Percentiles rank a stretch among this genome's conserved stretches.
Evolutionary conservation across 345 rosid species (phyloP).

Genomic region (Acer campestre): DNA sequence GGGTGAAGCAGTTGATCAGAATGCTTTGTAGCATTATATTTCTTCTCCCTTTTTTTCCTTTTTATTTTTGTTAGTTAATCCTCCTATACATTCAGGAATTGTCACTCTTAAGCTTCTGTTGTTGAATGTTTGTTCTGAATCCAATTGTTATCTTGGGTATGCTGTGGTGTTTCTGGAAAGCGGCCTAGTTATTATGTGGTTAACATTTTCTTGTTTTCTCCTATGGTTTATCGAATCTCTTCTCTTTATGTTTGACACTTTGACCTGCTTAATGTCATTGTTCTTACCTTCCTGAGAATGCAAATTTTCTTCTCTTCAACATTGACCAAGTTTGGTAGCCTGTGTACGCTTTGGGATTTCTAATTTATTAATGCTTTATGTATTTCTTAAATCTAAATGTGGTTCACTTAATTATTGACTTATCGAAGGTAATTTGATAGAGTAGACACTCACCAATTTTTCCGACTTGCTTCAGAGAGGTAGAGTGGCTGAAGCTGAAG

Average conservation of each 20-base stretch:
- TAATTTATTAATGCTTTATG: too few species aligned
- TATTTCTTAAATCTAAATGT: not conserved
- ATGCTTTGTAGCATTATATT: not conserved
- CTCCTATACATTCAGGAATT: not conserved
- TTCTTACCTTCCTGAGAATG: not conserved
- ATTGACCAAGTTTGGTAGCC: not conserved
- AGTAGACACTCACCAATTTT: conserved; percentile 8
- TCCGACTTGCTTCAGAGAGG: conserved; percentile 59
- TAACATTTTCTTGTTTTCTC: not conserved
- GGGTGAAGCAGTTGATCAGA: not conserved
- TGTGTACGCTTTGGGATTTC: not conserved
- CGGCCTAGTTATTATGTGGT: not conserved
- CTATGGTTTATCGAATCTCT: not conserved
- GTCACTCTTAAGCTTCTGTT: not conserved
- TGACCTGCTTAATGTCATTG: not conserved
- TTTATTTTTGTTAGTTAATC: not conserved
- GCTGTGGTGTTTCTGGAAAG: not conserved
- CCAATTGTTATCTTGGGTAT: not conserved
- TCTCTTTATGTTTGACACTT: not conserved
- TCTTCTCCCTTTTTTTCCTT: not conserved
- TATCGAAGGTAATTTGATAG: not conserved
- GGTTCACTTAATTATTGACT: not conserved
- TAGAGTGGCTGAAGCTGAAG: conserved; percentile 86
- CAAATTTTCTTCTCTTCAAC: not conserved
- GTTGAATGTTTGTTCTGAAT: not conserved